phyloP scores from a whole-genome alignment of 1,139 yeast genomes.

The Sugiyamaella xylanicola region DNA sequence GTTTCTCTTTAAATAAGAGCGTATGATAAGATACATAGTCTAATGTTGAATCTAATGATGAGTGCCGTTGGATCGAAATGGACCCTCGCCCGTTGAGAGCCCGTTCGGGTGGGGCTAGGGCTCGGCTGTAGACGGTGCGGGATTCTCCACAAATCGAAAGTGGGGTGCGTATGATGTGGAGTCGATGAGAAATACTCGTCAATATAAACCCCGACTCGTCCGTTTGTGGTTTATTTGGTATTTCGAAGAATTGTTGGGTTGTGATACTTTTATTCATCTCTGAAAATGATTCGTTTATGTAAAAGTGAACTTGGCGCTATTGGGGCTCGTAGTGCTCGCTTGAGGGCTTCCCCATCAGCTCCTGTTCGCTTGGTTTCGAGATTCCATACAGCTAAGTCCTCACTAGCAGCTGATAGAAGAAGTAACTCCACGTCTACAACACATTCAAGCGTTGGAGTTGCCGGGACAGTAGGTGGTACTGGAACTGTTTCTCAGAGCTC shows the following conservation, averaged over 20 bases:
- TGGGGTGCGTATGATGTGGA: constrained; percentile 3
- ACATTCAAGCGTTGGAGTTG: constrained; percentile 15
- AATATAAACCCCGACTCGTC: neutral
- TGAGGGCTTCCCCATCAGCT: neutral
- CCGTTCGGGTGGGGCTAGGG: neutral
- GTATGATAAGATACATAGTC: no score
- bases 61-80: no score
- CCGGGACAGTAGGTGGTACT: constrained; percentile 17
- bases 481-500: constrained; percentile 33
- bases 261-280: no score
- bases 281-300: neutral
- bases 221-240: neutral
- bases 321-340: neutral
- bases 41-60: no score
- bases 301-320: neutral
- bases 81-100: no score
- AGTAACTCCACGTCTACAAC: constrained; percentile 14
- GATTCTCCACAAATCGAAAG: neutral
- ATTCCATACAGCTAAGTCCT: neutral
- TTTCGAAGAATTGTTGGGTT: neutral
- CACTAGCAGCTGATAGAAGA: neutral
- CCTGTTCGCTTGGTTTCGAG: neutral
- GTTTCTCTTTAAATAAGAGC: no score
- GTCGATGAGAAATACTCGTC: neutral
- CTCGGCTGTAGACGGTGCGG: constrained; percentile 10